Conservation (phyloP, 2,329 filamentous ascomycete species). For the Aspergillus nomiae region DNA sequence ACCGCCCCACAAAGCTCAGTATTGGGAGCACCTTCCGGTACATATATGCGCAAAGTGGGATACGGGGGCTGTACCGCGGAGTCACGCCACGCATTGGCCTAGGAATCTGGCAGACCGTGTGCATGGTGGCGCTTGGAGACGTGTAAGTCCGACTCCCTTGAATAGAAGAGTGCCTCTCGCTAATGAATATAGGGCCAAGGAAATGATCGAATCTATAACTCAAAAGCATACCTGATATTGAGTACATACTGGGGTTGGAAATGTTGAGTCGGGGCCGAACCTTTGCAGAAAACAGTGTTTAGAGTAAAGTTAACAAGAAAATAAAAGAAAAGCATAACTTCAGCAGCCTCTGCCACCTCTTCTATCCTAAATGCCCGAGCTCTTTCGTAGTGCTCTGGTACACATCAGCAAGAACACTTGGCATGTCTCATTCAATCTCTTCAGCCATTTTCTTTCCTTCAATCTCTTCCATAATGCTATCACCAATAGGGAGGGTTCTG, state of each 20-base stretch:
- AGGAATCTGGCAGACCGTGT: slow-evolving; percentile 20
- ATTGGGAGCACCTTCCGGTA: slow-evolving; percentile 10
- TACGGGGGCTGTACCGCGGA: slow-evolving; percentile 19
- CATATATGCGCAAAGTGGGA: slow-evolving; percentile 12
- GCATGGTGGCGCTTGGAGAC: slow-evolving; percentile 23
- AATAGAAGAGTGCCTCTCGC: no score
- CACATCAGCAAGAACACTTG: not conserved
- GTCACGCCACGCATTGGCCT: slow-evolving; percentile 21
- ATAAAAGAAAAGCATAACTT: no score
- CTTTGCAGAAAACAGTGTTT: no score
- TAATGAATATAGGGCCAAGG: not conserved
- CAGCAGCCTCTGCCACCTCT: not conserved
- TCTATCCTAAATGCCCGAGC: not conserved
- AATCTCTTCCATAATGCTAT: not conserved
- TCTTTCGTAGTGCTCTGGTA: not conserved
- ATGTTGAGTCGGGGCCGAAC: no score
- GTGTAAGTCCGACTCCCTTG: not conserved
- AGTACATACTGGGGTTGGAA: not conserved
- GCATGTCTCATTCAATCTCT: not conserved
- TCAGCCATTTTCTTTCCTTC: not conserved
- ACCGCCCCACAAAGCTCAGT: slow-evolving; percentile 7
- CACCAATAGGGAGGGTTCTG: not conserved
- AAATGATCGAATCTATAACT: not conserved
- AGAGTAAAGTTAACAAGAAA: no score
- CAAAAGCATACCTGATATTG: not conserved